phyloP scores from a whole-genome alignment of 2,329 filamentous ascomycete species.

The Exutisphaerella laricina region DNA sequence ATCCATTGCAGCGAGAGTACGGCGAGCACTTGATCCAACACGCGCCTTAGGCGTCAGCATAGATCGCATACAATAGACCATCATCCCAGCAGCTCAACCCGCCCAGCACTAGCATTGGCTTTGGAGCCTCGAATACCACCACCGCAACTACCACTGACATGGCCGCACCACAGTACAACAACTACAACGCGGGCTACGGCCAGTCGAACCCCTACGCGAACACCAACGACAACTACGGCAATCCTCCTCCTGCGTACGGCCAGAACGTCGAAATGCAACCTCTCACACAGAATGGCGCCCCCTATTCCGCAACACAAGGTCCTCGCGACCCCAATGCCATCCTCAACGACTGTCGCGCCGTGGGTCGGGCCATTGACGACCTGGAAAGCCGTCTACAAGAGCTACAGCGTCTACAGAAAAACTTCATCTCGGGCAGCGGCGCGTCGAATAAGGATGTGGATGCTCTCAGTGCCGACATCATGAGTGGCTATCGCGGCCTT shows the following conservation, averaged over 20 bases:
- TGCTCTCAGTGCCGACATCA: conserved; percentile 68
- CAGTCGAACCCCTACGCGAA: conserved; percentile 52
- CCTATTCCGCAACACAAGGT: conserved; percentile 19
- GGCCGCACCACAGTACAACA: conserved; percentile 26
- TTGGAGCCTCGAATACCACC: too few species aligned
- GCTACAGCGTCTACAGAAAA: conserved; percentile 65
- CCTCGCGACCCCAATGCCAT: conserved; percentile 64
- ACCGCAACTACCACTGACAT: conserved; percentile 11
- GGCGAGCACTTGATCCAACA: not conserved
- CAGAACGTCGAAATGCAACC: conserved; percentile 63
- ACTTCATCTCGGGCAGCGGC: conserved; percentile 63
- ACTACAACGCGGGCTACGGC: conserved; percentile 44
- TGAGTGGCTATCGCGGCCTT: conserved; percentile 73
- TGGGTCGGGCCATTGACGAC: conserved; percentile 69
- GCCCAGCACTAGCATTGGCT: conserved; percentile 7
- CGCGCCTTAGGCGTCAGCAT: conserved; percentile 6
- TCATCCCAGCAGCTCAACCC: not conserved
- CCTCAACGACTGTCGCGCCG: conserved; percentile 76
- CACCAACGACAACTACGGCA: conserved; percentile 30
- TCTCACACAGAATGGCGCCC: conserved; percentile 36
- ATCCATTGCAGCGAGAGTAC: not conserved
- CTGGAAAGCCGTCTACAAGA: conserved; percentile 68
- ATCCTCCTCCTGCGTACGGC: conserved; percentile 29
- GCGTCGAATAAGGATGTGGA: conserved; percentile 64
- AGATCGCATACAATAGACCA: conserved; percentile 4